A percentile compares a stretch with the other conserved stretches of the same genome.
phyloP scores from a whole-genome alignment of 2,329 filamentous ascomycete species.

The Dothidotthia symphoricarpi region DNA sequence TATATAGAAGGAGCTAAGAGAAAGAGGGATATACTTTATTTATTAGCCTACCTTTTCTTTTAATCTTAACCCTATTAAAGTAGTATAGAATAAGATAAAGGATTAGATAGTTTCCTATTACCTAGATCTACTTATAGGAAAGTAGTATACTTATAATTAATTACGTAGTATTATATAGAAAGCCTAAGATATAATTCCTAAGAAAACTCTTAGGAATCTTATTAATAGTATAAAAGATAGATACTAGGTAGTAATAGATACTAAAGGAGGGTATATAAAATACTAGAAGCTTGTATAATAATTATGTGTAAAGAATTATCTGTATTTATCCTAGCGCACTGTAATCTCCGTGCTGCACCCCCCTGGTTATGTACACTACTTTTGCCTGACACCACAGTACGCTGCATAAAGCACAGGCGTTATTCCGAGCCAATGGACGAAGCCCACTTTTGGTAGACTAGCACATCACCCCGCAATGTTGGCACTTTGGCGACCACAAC shows the following conservation, averaged over 20 bases:
- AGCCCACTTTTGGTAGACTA: too few relatives aligned
- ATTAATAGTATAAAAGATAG: constrained; percentile 5
- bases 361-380: too few relatives aligned
- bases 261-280: constrained; percentile 3
- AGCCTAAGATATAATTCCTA: constrained; percentile 6
- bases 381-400: too few relatives aligned
- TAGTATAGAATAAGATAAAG: constrained; percentile 7
- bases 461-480: too few relatives aligned
- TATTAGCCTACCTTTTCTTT: constrained; percentile 4
- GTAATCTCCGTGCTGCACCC: too few relatives aligned
- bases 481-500: too few relatives aligned
- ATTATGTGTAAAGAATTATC: too few relatives aligned
- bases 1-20: not conserved
- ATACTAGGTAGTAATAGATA: constrained; percentile 6
- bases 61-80: constrained; percentile 10
- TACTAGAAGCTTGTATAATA: constrained; percentile 2
- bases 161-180: not conserved
- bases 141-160: constrained; percentile 1
- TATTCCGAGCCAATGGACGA: too few relatives aligned
- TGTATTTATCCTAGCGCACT: too few relatives aligned
- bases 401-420: too few relatives aligned
- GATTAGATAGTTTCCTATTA: too few relatives aligned
- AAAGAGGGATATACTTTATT: constrained; percentile 4
- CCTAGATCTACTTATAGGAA: not conserved
- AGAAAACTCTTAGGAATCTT: not conserved